Evolutionary conservation across 371 early-diverging fungal genomes (phyloP), one percentile per base, ranked within the genome.

Genomic region (Mortierella sp.): DNA sequence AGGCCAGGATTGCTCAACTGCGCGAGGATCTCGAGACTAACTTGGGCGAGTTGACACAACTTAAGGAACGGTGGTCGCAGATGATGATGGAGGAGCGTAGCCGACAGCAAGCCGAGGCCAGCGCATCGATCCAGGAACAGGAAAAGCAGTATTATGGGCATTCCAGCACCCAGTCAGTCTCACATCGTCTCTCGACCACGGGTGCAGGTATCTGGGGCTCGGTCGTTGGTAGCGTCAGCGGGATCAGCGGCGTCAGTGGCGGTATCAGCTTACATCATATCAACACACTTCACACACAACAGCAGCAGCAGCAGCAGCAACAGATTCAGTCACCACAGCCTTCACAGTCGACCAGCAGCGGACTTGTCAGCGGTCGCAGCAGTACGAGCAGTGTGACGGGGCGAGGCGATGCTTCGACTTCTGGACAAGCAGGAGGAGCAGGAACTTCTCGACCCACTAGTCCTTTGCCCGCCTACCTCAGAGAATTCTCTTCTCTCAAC

Each of bases 41-140:
- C 54, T 60, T 85, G 38, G 24, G 77, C 50, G 86, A 85, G 38
- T 73, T 85, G 70, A 74, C 80, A 0, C 86, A 85, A 19, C 86
- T 85, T 75, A 85, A 85, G 80, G 86, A 85, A 48, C 82, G 80
- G 19, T 85, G 86, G 86, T 85, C 86, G 7, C 82, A 85, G 45
- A 85, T 81, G 82, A 85, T 85, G 86, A 73, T 85, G 34, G 86
- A 85, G 58, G 86, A 85, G 47, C 79, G 86, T 19, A 82, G 55
- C 10, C 74, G 82, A 28, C 80, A 79, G 50, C 86, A 85, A 38
- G 86, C 86, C 9, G 86, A 85, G 44, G 86, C 80, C 73, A 81
- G 77, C 31, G 86, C 86, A 3, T 71, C 86, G 58, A 81, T 85
- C 19, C 86, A 84, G 74, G 75, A 82, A 34, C 82, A 85, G 60